phyloP scores from a whole-genome alignment of 345 rosid genomes.

The Hypericum perforatum region DNA sequence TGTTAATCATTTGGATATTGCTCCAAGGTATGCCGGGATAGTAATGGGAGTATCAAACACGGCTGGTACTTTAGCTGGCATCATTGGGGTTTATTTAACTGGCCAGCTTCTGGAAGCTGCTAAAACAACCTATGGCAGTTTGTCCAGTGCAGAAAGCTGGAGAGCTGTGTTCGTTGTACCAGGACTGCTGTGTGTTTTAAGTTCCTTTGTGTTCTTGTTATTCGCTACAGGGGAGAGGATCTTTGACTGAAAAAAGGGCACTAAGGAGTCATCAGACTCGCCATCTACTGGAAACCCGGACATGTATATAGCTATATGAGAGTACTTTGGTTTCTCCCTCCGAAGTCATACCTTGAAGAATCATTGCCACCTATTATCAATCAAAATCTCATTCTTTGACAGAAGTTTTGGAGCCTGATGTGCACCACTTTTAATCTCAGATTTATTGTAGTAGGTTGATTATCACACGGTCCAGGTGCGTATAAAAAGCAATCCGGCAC shows the following conservation, averaged over 20 bases:
- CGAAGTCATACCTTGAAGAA: slow-evolving; percentile 7
- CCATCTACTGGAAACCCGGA: not conserved
- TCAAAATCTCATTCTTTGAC: not conserved
- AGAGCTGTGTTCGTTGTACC: slow-evolving; percentile 75
- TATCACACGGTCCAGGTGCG: too few species aligned
- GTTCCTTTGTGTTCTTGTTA: slow-evolving; percentile 60
- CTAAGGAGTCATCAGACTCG: not conserved
- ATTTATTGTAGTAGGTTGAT: not conserved
- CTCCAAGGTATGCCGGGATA: slow-evolving; percentile 91
- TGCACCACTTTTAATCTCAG: slow-evolving; percentile 2
- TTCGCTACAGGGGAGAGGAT: slow-evolving; percentile 91
- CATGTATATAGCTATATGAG: not conserved
- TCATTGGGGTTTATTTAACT: slow-evolving; percentile 79
- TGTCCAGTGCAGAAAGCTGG: slow-evolving; percentile 96
- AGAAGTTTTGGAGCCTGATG: slow-evolving; percentile 9
- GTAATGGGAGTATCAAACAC: slow-evolving; percentile 98
- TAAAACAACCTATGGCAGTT: slow-evolving; percentile 55
- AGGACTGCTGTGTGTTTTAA: slow-evolving; percentile 71
- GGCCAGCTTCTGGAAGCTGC: slow-evolving; percentile 89
- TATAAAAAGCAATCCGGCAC: too few species aligned
- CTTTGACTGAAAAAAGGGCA: slow-evolving; percentile 51
- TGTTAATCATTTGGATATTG: slow-evolving; percentile 97
- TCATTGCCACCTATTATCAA: not conserved
- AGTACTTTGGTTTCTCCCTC: not conserved
- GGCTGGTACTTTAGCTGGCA: slow-evolving; percentile 93